A percentile compares a stretch with the other conserved stretches of the same genome.
phyloP scores from a whole-genome alignment of 345 rosid genomes.

The Noccaea caerulescens region DNA sequence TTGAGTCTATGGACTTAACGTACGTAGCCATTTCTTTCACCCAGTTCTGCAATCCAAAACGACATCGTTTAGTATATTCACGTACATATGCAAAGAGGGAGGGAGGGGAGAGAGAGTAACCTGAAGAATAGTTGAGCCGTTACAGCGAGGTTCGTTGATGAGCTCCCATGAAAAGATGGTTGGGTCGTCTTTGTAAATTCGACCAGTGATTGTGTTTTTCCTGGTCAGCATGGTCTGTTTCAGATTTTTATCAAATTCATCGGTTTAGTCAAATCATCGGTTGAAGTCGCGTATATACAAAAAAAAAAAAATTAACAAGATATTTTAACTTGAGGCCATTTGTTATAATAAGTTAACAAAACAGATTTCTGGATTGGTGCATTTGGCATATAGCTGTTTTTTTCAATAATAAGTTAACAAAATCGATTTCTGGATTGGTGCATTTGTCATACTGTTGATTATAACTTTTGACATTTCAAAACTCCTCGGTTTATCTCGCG shows the following conservation, averaged over 20 bases:
- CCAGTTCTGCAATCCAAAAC: constrained; percentile 55
- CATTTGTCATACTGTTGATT: constrained; percentile 4
- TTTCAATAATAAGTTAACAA: neutral
- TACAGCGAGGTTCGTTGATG: constrained; percentile 79
- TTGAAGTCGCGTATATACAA: constrained; percentile 29
- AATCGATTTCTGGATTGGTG: constrained; percentile 9
- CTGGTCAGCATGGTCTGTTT: constrained; percentile 74
- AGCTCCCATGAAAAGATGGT: constrained; percentile 92
- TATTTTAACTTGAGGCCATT: neutral
- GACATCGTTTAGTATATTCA: neutral
- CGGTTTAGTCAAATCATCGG: constrained; percentile 20
- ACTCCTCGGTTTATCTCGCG: neutral
- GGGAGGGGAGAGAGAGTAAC: constrained; percentile 39
- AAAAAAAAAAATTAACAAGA: neutral
- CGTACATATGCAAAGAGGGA: neutral
- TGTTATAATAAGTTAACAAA: neutral
- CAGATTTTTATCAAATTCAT: constrained; percentile 28
- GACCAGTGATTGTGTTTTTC: constrained; percentile 65
- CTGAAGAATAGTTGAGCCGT: constrained; percentile 56
- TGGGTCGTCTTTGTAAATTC: constrained; percentile 72
- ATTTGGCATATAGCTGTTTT: constrained; percentile 10
- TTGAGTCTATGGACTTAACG: constrained; percentile 65
- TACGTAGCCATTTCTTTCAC: constrained; percentile 65
- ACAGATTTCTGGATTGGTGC: constrained; percentile 7
- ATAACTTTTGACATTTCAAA: constrained; percentile 31